Conservation (phyloP, 2,329 filamentous ascomycete species). For the Neurospora sp. region DNA sequence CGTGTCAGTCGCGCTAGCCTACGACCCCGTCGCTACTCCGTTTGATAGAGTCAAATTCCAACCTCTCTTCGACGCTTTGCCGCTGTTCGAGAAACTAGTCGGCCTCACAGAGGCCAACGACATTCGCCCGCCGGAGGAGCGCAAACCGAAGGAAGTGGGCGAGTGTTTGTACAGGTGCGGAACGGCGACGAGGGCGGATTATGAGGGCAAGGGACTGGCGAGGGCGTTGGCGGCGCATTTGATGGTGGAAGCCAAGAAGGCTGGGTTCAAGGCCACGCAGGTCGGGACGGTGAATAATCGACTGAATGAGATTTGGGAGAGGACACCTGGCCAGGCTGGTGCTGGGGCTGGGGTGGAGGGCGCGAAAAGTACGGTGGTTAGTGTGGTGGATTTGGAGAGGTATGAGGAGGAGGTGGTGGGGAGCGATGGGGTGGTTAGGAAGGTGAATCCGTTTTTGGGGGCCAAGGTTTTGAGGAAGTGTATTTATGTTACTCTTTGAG, state of each 20-base stretch:
- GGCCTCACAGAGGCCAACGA: conserved; percentile 8
- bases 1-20: conserved; percentile 21
- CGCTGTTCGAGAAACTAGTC: conserved; percentile 5
- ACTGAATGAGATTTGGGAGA: background rate
- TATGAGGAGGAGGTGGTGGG: background rate
- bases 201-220: conserved; percentile 20
- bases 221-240: conserved; percentile 15
- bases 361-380: background rate
- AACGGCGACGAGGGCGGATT: conserved; percentile 19
- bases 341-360: background rate
- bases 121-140: conserved; percentile 15
- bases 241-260: conserved; percentile 14
- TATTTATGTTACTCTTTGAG: background rate
- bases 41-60: conserved; percentile 12
- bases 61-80: conserved; percentile 4
- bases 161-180: conserved; percentile 20
- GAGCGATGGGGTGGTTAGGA: background rate
- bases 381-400: background rate
- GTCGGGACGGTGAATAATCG: conserved; percentile 13
- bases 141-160: conserved; percentile 17
- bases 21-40: conserved; percentile 14
- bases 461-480: background rate
- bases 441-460: background rate
- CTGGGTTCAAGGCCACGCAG: conserved; percentile 19
- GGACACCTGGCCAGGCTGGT: background rate